Percentiles rank a stretch among this genome's conserved stretches.
Evolutionary conservation across 345 rosid species (phyloP).

Genomic region (Toxicodendron radicans): DNA sequence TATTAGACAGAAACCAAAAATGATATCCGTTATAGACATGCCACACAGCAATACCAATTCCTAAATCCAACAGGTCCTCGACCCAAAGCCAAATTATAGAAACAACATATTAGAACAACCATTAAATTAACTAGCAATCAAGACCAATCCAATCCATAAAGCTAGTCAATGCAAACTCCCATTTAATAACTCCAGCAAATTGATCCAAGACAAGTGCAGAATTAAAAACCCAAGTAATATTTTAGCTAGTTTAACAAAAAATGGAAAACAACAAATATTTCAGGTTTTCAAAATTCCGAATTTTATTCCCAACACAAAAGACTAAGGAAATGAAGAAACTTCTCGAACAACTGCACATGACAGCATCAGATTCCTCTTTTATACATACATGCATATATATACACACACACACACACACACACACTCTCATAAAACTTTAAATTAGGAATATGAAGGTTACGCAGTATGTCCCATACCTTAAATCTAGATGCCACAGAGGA

Average conservation of each 20-base stretch:
- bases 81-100: neutral
- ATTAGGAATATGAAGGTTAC: neutral
- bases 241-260: neutral
- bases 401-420: neutral
- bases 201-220: neutral
- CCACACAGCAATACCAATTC: neutral
- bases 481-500: constrained; percentile 96
- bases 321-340: neutral
- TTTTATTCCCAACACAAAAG: neutral
- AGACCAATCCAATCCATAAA: neutral
- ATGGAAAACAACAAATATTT: neutral
- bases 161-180: neutral
- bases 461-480: constrained; percentile 72
- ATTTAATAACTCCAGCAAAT: neutral
- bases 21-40: neutral
- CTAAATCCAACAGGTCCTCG: neutral
- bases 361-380: neutral
- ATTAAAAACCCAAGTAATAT: neutral
- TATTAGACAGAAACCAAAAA: neutral
- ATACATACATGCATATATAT: neutral
- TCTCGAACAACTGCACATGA: neutral
- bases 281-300: neutral
- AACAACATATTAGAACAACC: neutral
- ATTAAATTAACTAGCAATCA: neutral
- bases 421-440: neutral